Percentiles rank a stretch among this genome's conserved stretches.
Evolutionary conservation across 805 yeast species (phyloP).

Genomic region (Starmera quercuum): DNA sequence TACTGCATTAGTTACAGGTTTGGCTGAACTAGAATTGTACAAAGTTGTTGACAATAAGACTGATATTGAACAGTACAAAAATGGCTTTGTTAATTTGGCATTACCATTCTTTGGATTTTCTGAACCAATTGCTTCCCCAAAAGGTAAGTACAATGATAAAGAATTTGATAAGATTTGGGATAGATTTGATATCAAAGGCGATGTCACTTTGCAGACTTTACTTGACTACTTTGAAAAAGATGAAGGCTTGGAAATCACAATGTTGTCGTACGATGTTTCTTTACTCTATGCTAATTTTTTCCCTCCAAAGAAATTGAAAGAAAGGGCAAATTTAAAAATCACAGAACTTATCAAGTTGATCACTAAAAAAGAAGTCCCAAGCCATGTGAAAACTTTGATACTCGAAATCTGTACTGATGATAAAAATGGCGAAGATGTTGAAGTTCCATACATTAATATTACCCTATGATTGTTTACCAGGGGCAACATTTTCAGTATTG

Average conservation of each 20-base stretch:
- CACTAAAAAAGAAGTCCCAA: conserved; percentile 73
- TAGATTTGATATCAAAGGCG: conserved; percentile 75
- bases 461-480: conserved; percentile 26
- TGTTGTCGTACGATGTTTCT: conserved; percentile 89
- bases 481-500: too few species aligned
- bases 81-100: conserved; percentile 88
- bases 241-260: conserved; percentile 81
- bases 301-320: conserved; percentile 85
- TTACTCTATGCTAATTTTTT: conserved; percentile 87
- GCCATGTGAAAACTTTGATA: conserved; percentile 68
- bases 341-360: conserved; percentile 78
- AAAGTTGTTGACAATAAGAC: conserved; percentile 75
- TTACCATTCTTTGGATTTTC: conserved; percentile 95
- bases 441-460: conserved; percentile 80
- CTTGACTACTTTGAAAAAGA: conserved; percentile 68
- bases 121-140: conserved; percentile 85
- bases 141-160: conserved; percentile 73
- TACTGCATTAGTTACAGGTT: conserved; percentile 94
- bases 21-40: conserved; percentile 85
- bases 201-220: conserved; percentile 66
- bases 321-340: conserved; percentile 58
- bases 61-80: conserved; percentile 79
- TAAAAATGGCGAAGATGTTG: conserved; percentile 88
- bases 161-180: conserved; percentile 91
- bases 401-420: conserved; percentile 93